Evolutionary conservation across 148 eudicot species (phyloP), one percentile per base, ranked within the genome.

Genomic region (Silene conica): DNA sequence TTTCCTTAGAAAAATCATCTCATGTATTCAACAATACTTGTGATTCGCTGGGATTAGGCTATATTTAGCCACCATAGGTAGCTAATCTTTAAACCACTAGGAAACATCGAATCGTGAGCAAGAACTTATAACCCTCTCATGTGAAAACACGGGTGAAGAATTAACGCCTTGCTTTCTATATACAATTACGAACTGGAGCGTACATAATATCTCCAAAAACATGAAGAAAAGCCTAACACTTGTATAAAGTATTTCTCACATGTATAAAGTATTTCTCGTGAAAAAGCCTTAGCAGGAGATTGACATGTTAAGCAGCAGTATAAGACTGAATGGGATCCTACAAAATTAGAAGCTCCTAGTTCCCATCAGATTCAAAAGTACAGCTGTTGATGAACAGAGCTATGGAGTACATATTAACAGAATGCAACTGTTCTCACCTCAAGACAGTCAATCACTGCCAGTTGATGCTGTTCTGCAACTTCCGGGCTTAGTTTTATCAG

Each of bases 401-500:
- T 38, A 38, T 38, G 43, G 54, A 10, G 8, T 25, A 69, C 52
- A 11, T 6, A 45, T 5, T 15, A 1, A 23, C 52, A 50, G 59
- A 21, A 69, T 69, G 26, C 19, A 41, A 74, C 62, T 10, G 65
- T 34, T 69, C 90, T 90, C 78, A 94, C 99, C 97, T 95, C 99
- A 74, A 95, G 83, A 83, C 99, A 95, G 78, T 95, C 97, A 69
- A 96, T 96, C 43, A 92, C 99, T 72, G 96, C 97, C 77, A 96
- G 80, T 76, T 96, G 99, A 85, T 96, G 99, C 66, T 96, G 99
- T 80, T 92, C 97, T 69, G 97, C 97, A 69, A 89, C 88, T 76
- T 90, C 99, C 69, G 99, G 96, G 80, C 90, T 92, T 50, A 92
- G 87, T 85, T 86, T 90, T 80, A 92, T 87, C 83, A 96, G 79